phyloP scores from a whole-genome alignment of 495 filamentous ascomycete genomes.

The Sporormia fimetaria region DNA sequence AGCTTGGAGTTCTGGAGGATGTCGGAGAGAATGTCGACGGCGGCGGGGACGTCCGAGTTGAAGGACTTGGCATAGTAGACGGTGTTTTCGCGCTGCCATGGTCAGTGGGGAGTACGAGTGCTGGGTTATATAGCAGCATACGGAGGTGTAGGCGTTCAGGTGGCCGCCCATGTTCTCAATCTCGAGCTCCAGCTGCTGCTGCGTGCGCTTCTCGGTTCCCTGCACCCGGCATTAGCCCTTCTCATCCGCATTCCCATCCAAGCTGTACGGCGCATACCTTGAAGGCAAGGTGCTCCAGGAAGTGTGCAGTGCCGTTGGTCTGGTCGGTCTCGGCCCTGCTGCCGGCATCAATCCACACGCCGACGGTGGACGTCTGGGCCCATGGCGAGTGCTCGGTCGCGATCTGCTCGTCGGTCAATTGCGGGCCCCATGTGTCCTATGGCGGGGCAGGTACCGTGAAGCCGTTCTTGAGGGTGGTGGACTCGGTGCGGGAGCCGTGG shows the following conservation, averaged over 20 bases:
- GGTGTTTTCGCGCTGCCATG: constrained; percentile 80
- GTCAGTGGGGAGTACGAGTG: constrained; percentile 4
- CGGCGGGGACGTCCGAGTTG: constrained; percentile 89
- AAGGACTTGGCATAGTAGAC: constrained; percentile 99
- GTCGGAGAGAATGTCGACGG: constrained; percentile 95
- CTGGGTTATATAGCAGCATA: constrained; percentile 40
- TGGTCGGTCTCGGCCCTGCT: constrained; percentile 95
- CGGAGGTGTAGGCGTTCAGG: constrained; percentile 98
- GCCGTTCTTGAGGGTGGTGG: constrained; percentile 91
- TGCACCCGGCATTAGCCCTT: constrained; percentile 32
- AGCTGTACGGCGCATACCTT: constrained; percentile 52
- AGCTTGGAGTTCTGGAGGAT: constrained; percentile 99
- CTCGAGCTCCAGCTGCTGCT: constrained; percentile 95
- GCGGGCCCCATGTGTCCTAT: constrained; percentile 21
- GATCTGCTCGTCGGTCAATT: constrained; percentile 48
- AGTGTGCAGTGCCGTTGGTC: constrained; percentile 98
- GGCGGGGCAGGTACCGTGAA: constrained; percentile 61
- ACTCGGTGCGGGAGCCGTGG: constrained; percentile 70
- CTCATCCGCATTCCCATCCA: not conserved
- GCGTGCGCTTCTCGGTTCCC: constrained; percentile 86
- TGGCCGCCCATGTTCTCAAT: constrained; percentile 99
- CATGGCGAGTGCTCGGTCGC: constrained; percentile 96
- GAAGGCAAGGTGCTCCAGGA: constrained; percentile 98
- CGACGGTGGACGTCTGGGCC: constrained; percentile 96
- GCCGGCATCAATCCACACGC: constrained; percentile 98